Evolutionary conservation across 306 rosid species (phyloP).

Genomic region (Argentina anserina): DNA sequence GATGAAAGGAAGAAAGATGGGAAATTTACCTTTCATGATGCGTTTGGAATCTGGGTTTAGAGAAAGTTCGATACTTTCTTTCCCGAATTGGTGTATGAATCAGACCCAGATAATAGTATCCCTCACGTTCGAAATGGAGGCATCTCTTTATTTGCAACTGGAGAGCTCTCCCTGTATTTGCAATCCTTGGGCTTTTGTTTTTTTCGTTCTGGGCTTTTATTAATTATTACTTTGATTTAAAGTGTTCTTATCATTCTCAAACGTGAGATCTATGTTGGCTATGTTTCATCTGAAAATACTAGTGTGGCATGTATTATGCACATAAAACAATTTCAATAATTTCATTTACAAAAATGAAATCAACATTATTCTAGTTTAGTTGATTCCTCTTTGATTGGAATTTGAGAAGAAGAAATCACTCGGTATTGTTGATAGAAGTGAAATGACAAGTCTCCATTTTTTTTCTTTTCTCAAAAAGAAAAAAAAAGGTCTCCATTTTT

Average conservation of each 20-base stretch:
- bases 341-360: background rate
- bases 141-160: too few species aligned
- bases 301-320: background rate
- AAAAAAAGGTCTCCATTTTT: too few species aligned
- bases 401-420: too few species aligned
- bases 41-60: background rate
- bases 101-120: background rate
- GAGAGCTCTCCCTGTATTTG: too few species aligned
- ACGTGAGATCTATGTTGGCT: background rate
- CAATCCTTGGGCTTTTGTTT: background rate
- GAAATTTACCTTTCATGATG: conserved; percentile 2
- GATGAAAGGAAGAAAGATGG: background rate
- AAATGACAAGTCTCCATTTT: too few species aligned
- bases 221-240: background rate
- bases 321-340: too few species aligned
- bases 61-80: background rate
- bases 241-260: too few species aligned
- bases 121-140: background rate
- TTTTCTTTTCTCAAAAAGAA: too few species aligned
- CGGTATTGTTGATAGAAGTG: too few species aligned
- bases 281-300: background rate
- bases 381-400: background rate
- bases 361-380: background rate
- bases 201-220: background rate
- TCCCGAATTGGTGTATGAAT: background rate